Evolutionary conservation across 495 filamentous ascomycete species (phyloP), one percentile per base, ranked within the genome.

Genomic region (Aspergillus conjunctus): DNA sequence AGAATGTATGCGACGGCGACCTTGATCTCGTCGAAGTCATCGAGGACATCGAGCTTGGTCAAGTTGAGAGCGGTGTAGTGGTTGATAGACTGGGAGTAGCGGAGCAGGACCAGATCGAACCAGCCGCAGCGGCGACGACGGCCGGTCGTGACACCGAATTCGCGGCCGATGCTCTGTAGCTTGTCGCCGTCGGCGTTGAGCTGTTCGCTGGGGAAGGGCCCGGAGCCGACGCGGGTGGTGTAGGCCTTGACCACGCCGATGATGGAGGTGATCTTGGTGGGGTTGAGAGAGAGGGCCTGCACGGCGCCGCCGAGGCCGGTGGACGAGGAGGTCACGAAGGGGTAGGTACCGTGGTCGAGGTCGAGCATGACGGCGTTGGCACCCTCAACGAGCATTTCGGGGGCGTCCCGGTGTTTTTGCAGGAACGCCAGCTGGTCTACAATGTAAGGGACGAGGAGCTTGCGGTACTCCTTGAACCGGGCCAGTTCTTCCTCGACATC

Each of bases 231-330:
- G 60, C 90, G 86, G 33, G 83, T 91, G 48, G 85, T 88, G 71
- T 84, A 85, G 8, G 92, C 93, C 72, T 97, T 97, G 51, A 94
- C 86, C 9, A 98, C 93, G 49, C 92, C 91, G 67, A 95, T 86
- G 44, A 92, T 82, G 57, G 81, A 77, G 65, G 83, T 81, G 71
- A 82, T 79, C 67, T 68, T 77, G 57, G 64, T 64, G 4, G 71
- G 75, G 71, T 75, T 73, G 20, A 79, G 66, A n/a, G 72, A 73
- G 12, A 94, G 80, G 12, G 90, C 91, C 54, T 88, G 87, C 55
- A 95, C 82, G 68, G 88, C 83, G 55, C 92, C 92, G 20, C 89
- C 91, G 14, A 91, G 78, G 22, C 85, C 85, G 55, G 87, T 90
- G 67, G 87, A 89, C 44, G 86, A 88, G 14, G 87, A 91, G 26